Percentiles rank a stretch among this genome's conserved stretches.
phyloP scores from a whole-genome alignment of 371 early-diverging fungal genomes.

The Syncephalastrum contaminatum region DNA sequence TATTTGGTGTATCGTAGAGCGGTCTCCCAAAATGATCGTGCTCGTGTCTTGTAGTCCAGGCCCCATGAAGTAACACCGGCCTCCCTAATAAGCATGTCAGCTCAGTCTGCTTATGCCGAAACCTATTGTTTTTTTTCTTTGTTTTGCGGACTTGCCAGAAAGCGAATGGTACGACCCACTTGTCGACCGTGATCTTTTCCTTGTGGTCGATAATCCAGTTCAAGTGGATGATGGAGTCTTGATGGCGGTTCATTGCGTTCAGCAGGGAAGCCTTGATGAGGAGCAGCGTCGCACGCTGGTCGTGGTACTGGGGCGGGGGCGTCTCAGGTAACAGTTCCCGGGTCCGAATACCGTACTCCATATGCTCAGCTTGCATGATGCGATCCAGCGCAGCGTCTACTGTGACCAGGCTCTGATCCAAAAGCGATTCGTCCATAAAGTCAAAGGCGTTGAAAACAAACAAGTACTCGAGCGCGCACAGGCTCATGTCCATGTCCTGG shows the following conservation, averaged over 20 bases:
- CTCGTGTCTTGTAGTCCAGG: conserved; percentile 39
- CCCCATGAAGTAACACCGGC: conserved; percentile 52
- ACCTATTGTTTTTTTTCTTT: not conserved
- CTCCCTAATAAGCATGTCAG: conserved; percentile 24
- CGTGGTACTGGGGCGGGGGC: conserved; percentile 43
- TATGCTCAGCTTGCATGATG: conserved; percentile 43
- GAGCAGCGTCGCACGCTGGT: conserved; percentile 43
- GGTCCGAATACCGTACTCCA: conserved; percentile 44
- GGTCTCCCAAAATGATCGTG: conserved; percentile 41
- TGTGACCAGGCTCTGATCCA: conserved; percentile 34
- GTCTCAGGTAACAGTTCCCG: conserved; percentile 43
- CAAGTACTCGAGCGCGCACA: conserved; percentile 59
- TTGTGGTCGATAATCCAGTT: conserved; percentile 65
- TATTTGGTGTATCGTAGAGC: conserved; percentile 42
- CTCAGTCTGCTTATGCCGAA: not conserved
- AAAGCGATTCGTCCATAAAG: conserved; percentile 46
- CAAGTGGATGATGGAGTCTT: conserved; percentile 44
- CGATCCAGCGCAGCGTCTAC: conserved; percentile 41
- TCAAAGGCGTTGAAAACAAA: conserved; percentile 59
- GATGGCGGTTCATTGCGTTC: conserved; percentile 38
- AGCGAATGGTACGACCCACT: conserved; percentile 62
- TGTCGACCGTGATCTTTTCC: conserved; percentile 46
- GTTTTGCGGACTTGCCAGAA: conserved; percentile 41
- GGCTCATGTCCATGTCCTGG: conserved; percentile 50
- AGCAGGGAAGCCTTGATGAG: conserved; percentile 40